Base-by-base conservation (phyloP, 1,139 yeast species). In the Blastobotrys persicus region DNA sequence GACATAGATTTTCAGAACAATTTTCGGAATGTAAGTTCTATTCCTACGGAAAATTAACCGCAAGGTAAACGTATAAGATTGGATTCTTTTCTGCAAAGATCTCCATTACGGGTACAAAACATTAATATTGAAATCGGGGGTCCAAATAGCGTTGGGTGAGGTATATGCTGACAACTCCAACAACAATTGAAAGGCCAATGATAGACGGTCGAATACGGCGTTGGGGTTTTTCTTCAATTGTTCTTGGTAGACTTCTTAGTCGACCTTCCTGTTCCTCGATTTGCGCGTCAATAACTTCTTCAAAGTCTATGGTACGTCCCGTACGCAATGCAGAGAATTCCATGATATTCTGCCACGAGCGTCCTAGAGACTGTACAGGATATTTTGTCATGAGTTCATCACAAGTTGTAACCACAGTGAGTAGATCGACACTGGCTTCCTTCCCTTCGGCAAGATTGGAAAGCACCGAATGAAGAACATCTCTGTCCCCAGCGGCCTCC, bases 391-490 rank as follows among this genome's bases (percentile, higher is more conserved):
- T 48, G 28, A 64, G 51, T 3, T 54, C 48, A 6, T 37, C 41
- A 12, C 41, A 37, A 4, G n/a, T 18, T 9, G 64, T 54, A 32
- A 56, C 33, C 23, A 52, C 33, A 38, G 58, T 33, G 18, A 58
- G 9, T 9, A 23, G 28, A 19, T 52, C 55, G 28, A 53, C 46
- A 19, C 53, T 47, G n/a, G 49, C 53, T 4, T 49, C 52, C 7
- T 54, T 50, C 17, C 51, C 55, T 13, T 55, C 58, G 6, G 59
- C 62, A 16, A 64, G 49, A 16, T 56, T 56, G 23, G 61, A 50
- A 37, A 67, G 53, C 12, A 60, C 50, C n/a, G 66, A 60, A 47
- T 65, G 67, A 31, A 69, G 49, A 44, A 57, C 55, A 42, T 66
- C 71, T 3, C 55, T 44, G 26, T 63, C 67, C n/a, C 51, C 49